Conservation (phyloP, 1,139 yeast genomes). For the Zygosaccharomyces sapae region DNA sequence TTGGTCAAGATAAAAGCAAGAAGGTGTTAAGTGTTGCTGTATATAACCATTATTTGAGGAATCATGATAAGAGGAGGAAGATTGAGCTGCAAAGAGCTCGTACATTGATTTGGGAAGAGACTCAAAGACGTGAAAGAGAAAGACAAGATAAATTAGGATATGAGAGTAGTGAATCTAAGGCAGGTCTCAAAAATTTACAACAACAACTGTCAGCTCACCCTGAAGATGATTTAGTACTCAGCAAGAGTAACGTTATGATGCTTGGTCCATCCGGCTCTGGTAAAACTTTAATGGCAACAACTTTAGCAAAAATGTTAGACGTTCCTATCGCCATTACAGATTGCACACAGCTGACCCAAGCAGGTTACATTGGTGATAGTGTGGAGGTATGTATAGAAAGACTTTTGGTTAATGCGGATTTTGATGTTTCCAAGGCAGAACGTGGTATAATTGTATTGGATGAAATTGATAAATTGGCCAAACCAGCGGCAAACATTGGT, state of each 20-base stretch:
- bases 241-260: conserved; percentile 48
- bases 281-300: conserved; percentile 49
- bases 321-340: conserved; percentile 54
- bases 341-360: conserved; percentile 54
- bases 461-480: conserved; percentile 51
- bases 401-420: conserved; percentile 44
- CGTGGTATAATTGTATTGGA: conserved; percentile 52
- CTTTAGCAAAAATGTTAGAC: conserved; percentile 46
- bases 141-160: conserved; percentile 16
- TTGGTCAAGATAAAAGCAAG: conserved; percentile 51
- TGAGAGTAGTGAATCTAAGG: conserved; percentile 31
- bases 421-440: conserved; percentile 47
- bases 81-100: conserved; percentile 22
- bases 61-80: conserved; percentile 39
- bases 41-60: conserved; percentile 48
- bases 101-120: conserved; percentile 19
- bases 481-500: conserved; percentile 43
- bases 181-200: conserved; percentile 31
- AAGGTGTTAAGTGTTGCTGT: conserved; percentile 54
- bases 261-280: conserved; percentile 58
- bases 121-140: conserved; percentile 16
- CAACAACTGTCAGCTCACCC: conserved; percentile 30
- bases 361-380: conserved; percentile 58
- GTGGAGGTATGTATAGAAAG: conserved; percentile 51
- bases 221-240: conserved; percentile 41